phyloP scores from a whole-genome alignment of 192 early-diverging fungal genomes.

The Podila verticillata region DNA sequence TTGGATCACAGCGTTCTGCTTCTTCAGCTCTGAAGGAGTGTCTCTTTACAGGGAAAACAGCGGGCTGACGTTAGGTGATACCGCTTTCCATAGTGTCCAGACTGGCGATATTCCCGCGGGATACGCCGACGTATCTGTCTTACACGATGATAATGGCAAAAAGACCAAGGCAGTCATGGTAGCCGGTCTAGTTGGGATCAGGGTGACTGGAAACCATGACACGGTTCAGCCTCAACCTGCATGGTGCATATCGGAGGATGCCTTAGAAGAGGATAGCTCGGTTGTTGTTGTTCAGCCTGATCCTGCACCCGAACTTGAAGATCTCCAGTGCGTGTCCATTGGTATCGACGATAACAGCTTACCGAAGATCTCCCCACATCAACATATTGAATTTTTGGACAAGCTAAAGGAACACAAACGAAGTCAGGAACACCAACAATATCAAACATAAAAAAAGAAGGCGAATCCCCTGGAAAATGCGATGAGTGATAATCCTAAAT shows the following conservation, averaged over 20 bases:
- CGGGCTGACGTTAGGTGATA: constrained; percentile 6
- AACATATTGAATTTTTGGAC: too few species aligned
- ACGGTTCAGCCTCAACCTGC: constrained; percentile 12
- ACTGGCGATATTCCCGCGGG: constrained; percentile 3
- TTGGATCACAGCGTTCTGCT: constrained; percentile 20
- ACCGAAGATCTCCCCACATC: too few species aligned
- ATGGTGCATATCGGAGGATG: constrained; percentile 12
- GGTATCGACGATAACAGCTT: too few species aligned
- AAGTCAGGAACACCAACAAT: too few species aligned
- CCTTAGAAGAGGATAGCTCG: background rate
- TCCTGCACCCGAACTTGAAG: too few species aligned
- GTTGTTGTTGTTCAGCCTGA: too few species aligned
- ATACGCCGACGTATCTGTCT: constrained; percentile 16
- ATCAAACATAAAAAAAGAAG: too few species aligned
- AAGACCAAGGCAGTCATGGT: constrained; percentile 6
- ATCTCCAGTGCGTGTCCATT: too few species aligned
- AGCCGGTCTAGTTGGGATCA: constrained; percentile 15
- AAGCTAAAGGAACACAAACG: too few species aligned
- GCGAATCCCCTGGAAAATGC: too few species aligned
- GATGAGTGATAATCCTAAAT: too few species aligned
- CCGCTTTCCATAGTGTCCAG: constrained; percentile 6
- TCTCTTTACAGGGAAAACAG: background rate
- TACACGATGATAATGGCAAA: constrained; percentile 12
- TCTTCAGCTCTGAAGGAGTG: constrained; percentile 10
- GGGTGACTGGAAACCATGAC: background rate